Conservation (phyloP, 108 stramenopile genomes). For the Skeletonema potamos region DNA sequence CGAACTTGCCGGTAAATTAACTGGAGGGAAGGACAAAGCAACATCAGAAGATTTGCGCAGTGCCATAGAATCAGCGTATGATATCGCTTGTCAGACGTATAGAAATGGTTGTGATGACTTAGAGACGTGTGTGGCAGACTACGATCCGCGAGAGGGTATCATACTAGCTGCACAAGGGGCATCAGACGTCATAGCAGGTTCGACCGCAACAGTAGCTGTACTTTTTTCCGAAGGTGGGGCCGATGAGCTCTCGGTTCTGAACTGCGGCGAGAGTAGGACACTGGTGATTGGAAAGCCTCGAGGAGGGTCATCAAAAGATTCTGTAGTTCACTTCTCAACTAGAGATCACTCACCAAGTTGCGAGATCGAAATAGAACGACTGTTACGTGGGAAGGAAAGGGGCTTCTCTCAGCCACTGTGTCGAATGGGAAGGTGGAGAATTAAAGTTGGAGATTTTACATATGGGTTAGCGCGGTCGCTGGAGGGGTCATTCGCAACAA, state of each 20-base stretch:
- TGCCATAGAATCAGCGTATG: conserved; percentile 56
- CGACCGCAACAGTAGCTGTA: conserved; percentile 65
- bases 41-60: conserved; percentile 10
- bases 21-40: background rate
- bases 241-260: conserved; percentile 54
- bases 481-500: conserved; percentile 77
- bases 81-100: conserved; percentile 57
- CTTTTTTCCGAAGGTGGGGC: conserved; percentile 52
- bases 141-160: conserved; percentile 48
- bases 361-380: conserved; percentile 55
- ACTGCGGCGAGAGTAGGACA: conserved; percentile 82
- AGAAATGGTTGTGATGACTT: conserved; percentile 57
- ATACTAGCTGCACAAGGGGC: background rate
- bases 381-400: conserved; percentile 44
- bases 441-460: conserved; percentile 70
- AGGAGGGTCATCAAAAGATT: conserved; percentile 28
- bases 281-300: conserved; percentile 46
- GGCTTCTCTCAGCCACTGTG: conserved; percentile 69
- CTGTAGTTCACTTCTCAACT: conserved; percentile 59
- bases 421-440: conserved; percentile 45
- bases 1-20: conserved; percentile 34
- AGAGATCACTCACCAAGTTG: conserved; percentile 69
- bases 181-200: conserved; percentile 49
- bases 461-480: conserved; percentile 70
- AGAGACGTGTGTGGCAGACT: conserved; percentile 65